A percentile compares a stretch with the other conserved stretches of the same genome.
Evolutionary conservation across 2,329 filamentous ascomycete genomes (phyloP).

Genomic region (Dactylellina leptospora): DNA sequence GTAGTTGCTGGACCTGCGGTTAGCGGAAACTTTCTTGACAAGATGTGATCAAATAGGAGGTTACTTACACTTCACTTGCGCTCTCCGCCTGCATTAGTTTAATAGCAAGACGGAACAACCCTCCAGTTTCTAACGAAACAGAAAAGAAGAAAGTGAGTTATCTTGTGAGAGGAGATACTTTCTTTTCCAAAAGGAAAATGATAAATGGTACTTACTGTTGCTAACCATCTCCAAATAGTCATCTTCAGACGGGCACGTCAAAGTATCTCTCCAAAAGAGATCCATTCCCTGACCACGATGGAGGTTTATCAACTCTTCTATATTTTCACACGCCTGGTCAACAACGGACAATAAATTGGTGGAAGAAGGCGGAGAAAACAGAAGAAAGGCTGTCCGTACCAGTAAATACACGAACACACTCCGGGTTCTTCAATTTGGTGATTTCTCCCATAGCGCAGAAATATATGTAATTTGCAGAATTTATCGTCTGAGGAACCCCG

Average conservation of each 20-base stretch:
- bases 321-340: not conserved
- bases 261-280: slow-evolving; percentile 84
- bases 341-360: too few species aligned
- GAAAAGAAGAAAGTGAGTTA: too few species aligned
- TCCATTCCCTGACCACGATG: slow-evolving; percentile 92
- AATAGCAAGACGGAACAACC: slow-evolving; percentile 82
- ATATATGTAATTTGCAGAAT: slow-evolving; percentile 89
- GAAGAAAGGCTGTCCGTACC: slow-evolving; percentile 24
- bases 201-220: slow-evolving; percentile 67
- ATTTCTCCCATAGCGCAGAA: slow-evolving; percentile 81
- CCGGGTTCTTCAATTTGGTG: slow-evolving; percentile 73
- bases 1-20: slow-evolving; percentile 69
- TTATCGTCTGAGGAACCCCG: slow-evolving; percentile 86
- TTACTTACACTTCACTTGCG: slow-evolving; percentile 47
- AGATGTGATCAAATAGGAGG: not conserved
- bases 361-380: too few species aligned
- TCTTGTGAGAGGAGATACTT: not conserved
- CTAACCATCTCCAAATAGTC: slow-evolving; percentile 95
- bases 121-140: slow-evolving; percentile 72
- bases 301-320: slow-evolving; percentile 81
- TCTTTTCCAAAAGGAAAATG: not conserved
- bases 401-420: slow-evolving; percentile 75
- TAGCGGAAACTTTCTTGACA: not conserved
- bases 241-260: slow-evolving; percentile 83
- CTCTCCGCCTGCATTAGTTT: slow-evolving; percentile 86